Percentiles rank a stretch among this genome's conserved stretches.
These are phyloP conservation scores for Rosellinia necatrix DNA, from an alignment of 2,329 filamentous ascomycete genomes.

Conservation along the genomic window DNA sequence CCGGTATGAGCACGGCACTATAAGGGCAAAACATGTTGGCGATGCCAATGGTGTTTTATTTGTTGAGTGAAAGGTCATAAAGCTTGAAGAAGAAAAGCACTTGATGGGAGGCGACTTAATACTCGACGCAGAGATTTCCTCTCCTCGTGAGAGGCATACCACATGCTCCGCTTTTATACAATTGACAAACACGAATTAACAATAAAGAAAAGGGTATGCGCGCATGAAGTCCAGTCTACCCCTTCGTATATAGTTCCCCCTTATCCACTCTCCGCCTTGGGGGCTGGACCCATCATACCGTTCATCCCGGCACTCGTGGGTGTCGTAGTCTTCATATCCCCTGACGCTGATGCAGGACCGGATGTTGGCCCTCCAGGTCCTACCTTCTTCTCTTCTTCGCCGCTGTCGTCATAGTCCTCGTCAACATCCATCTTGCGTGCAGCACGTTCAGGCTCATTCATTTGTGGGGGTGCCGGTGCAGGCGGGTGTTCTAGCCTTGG, in stretches of 20 bases:
- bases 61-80: not conserved
- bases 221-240: slow-evolving; percentile 26
- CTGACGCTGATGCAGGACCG: slow-evolving; percentile 49
- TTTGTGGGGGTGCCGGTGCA: slow-evolving; percentile 51
- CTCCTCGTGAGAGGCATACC: slow-evolving; percentile 28
- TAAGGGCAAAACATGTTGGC: not conserved
- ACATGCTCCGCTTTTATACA: slow-evolving; percentile 29
- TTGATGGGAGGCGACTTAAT: slow-evolving; percentile 21
- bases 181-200: slow-evolving; percentile 21
- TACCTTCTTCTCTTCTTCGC: slow-evolving; percentile 78
- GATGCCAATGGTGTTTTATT: not conserved
- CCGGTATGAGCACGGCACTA: not conserved
- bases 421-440: slow-evolving; percentile 96
- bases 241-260: not conserved
- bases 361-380: slow-evolving; percentile 48
- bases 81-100: slow-evolving; percentile 20
- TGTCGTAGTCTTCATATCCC: slow-evolving; percentile 58
- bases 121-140: slow-evolving; percentile 22
- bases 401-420: slow-evolving; percentile 95
- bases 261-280: slow-evolving; percentile 52
- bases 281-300: slow-evolving; percentile 49
- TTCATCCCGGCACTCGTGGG: slow-evolving; percentile 55
- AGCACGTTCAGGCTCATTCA: slow-evolving; percentile 78
- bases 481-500: slow-evolving; percentile 51
- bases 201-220: slow-evolving; percentile 35